Conservation (phyloP, 208 protist genomes). For the Trypanosoma scelopori region DNA sequence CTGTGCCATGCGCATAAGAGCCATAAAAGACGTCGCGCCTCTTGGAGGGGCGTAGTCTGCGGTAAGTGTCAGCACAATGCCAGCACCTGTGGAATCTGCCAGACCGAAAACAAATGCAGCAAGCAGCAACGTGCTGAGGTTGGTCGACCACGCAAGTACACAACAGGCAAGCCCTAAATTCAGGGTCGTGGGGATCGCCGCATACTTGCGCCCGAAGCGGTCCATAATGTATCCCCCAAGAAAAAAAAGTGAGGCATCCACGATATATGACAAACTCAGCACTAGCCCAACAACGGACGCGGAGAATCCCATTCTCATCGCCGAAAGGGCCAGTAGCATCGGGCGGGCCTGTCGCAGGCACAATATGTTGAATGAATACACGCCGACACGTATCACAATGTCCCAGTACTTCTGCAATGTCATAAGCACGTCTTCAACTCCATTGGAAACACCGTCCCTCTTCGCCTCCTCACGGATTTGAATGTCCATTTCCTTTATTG, state of each 20-base stretch:
- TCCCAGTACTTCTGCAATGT: constrained; percentile 18
- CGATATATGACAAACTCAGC: constrained; percentile 41
- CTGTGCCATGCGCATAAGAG: constrained; percentile 72
- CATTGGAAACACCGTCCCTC: neutral
- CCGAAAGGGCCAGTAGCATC: constrained; percentile 14
- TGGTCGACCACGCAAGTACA: constrained; percentile 42
- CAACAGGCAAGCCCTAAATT: constrained; percentile 54
- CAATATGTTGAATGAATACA: constrained; percentile 23
- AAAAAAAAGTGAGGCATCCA: constrained; percentile 52
- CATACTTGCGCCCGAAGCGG: constrained; percentile 46
- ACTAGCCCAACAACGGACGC: constrained; percentile 28
- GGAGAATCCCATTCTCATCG: constrained; percentile 22
- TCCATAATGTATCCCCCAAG: constrained; percentile 79
- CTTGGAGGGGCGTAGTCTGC: constrained; percentile 55
- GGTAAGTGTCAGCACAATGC: constrained; percentile 71
- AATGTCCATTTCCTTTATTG: constrained; percentile 16
- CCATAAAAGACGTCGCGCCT: constrained; percentile 70
- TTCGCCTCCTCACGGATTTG: neutral
- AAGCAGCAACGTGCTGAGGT: constrained; percentile 34
- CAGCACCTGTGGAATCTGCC: constrained; percentile 64
- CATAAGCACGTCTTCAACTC: neutral
- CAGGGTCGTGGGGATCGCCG: constrained; percentile 56
- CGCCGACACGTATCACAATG: constrained; percentile 19
- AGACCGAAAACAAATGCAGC: constrained; percentile 50
- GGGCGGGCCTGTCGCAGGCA: constrained; percentile 7